Evolutionary conservation across 192 early-diverging fungal genomes (phyloP), one percentile per base, ranked within the genome.

Genomic region (Podila horticola): DNA sequence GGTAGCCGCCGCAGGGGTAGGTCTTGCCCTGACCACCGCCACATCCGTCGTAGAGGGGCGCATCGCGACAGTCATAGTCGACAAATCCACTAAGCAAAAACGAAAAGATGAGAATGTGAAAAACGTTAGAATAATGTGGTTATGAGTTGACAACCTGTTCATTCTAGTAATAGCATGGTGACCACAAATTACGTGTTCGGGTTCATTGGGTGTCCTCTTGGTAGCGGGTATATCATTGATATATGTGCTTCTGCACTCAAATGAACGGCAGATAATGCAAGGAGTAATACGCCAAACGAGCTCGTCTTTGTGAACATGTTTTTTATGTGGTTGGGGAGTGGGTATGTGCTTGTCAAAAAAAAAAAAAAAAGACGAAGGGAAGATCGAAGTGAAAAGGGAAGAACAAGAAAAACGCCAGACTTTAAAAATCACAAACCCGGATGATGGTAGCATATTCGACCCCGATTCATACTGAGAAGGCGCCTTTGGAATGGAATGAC

Each of bases 1-100:
- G 76, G 13, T 84, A 84, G 17, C 77, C 77, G 4, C 83, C 83
- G 50, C 83, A 84, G n/a, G 83, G 83, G 57, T 75, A 84, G 3
- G 63, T 74, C 57, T 84, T 84, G 17, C 70, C 65, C 0, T 52
- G 22, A 2, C 69, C 69, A 7, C 70, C 76, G 7, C 65, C 75
- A 64, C 75, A 79, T 2, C 66, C 66, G 6, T 81, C 76, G 30
- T 81, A 81, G 12, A 81, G 62, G 7, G 76, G 76, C 10, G 76
- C 76, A 51, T 81, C 71, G 2, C 70, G 59, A 30, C 76, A 81
- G 29, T 81, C 57, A 50, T 72, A 72, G n/a, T 81, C 76, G 3
- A 73, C 31, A 12, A 69, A 41, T 17, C 61, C 71, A 22, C 76
- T 81, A 33, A 60, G 59, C 26, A 24, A 10, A 34, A n/a, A 19